Conservation (phyloP, 192 early-diverging fungal genomes). For the Backusella circina region DNA sequence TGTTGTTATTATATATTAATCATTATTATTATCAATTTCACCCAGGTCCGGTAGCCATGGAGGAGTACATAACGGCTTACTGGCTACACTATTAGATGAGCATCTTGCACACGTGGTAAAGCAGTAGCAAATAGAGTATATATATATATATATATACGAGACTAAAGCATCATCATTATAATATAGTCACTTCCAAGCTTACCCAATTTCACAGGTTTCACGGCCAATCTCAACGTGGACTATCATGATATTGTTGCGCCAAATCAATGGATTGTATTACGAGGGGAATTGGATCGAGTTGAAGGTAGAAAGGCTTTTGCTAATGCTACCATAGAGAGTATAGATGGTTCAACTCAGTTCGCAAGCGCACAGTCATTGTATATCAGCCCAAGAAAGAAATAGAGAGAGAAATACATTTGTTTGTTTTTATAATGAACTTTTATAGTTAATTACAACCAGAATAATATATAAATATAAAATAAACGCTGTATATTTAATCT, state of each 20-base stretch:
- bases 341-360: conserved; percentile 6
- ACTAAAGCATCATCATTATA: neutral
- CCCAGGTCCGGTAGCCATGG: conserved; percentile 64
- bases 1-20: neutral
- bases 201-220: conserved; percentile 26
- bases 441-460: neutral
- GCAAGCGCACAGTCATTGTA: conserved; percentile 24
- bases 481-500: too few species aligned
- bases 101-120: conserved; percentile 34
- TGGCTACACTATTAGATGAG: conserved; percentile 35
- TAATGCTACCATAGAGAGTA: conserved; percentile 19
- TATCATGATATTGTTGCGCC: conserved; percentile 17
- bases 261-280: conserved; percentile 26
- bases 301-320: conserved; percentile 30
- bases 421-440: neutral
- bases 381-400: conserved; percentile 19
- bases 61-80: conserved; percentile 73
- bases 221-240: conserved; percentile 28
- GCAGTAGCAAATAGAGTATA: neutral
- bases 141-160: too few species aligned
- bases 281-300: conserved; percentile 9
- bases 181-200: conserved; percentile 17
- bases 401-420: neutral
- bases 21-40: too few species aligned
- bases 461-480: neutral